Evolutionary conservation across 176 grass and related monocot species (phyloP).

Genomic region (Oryza meridionalis): DNA sequence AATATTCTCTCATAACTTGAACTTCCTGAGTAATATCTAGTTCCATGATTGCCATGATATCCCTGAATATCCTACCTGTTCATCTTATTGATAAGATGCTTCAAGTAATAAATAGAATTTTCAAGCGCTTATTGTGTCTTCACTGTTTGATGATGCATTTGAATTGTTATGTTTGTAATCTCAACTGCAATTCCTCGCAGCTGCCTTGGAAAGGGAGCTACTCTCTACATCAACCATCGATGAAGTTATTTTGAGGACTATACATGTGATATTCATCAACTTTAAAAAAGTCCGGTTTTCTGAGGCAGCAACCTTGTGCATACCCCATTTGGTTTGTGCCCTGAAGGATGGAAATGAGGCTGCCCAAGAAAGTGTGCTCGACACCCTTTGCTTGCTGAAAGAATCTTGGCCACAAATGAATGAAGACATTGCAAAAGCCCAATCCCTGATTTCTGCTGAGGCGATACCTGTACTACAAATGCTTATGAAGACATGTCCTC

Average conservation of each 20-base stretch:
- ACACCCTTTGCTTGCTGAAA: constrained; percentile 90
- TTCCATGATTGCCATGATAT: neutral
- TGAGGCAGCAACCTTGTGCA: constrained; percentile 91
- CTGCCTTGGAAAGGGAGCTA: constrained; percentile 80
- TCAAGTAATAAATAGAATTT: constrained; percentile 23
- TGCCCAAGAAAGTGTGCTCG: constrained; percentile 85
- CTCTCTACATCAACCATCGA: constrained; percentile 82
- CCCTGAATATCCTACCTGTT: constrained; percentile 14
- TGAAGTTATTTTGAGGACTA: constrained; percentile 81
- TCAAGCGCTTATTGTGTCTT: constrained; percentile 7
- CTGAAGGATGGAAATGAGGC: constrained; percentile 78
- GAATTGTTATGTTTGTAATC: constrained; percentile 33
- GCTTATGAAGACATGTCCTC: constrained; percentile 94
- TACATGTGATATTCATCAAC: constrained; percentile 87
- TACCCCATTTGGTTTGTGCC: constrained; percentile 85
- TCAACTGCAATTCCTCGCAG: constrained; percentile 54
- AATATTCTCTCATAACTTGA: constrained; percentile 4
- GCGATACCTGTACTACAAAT: constrained; percentile 84
- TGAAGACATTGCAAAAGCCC: constrained; percentile 92
- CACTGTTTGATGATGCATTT: neutral
- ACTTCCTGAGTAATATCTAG: constrained; percentile 1
- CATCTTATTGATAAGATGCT: constrained; percentile 19
- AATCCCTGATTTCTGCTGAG: constrained; percentile 91
- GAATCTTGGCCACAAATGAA: constrained; percentile 93
- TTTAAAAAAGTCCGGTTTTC: constrained; percentile 89